Base-by-base conservation (phyloP, 345 rosid species). In the Linum lewisii region DNA sequence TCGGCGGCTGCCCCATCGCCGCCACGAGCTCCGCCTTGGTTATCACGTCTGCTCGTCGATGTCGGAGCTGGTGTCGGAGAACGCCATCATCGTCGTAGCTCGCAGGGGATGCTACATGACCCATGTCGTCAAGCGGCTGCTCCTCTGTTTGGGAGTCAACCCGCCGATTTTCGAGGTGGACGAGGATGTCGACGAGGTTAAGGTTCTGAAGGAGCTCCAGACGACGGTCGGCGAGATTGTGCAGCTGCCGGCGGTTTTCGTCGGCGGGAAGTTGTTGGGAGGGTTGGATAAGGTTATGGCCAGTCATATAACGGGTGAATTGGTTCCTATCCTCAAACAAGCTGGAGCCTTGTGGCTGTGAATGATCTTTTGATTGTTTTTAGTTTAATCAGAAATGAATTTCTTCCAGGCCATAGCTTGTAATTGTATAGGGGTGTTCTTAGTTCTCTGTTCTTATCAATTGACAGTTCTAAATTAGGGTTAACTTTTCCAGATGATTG, bases 341-440 rank as follows among this genome's bases (percentile, higher is more conserved):
- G 97, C 99, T 20, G 93, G 95, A 1, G 99, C 95, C 51, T 72
- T 93, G 64, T 93, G 99, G 97, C 94, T 93, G 71, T 88, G 77
- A 82, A 66, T 60, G 34, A 29, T 29, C 34, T 29, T 29, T 29
- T 29, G 7, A 8, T 5, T 29, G 5, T 29, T 0, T 29, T 29
- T 29, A 3, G 7, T 29, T 29, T 29, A 29, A 29, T 29, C 34
- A 29, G 34, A n/a, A 29, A 29, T 29, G 7, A 8, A 29, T 29
- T 29, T 29, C n/a, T n/a, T n/a, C n/a, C n/a, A n/a, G n/a, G n/a
- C n/a, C n/a, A n/a, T n/a, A n/a, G n/a, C n/a, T n/a, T n/a, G n/a
- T n/a, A n/a, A n/a, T n/a, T n/a, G n/a, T n/a, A n/a, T n/a, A n/a
- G n/a, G n/a, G n/a, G n/a, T n/a, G n/a, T n/a, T n/a, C n/a, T n/a